phyloP scores from a whole-genome alignment of 768 basidiomycete genomes.

The Podaxis sp. region DNA sequence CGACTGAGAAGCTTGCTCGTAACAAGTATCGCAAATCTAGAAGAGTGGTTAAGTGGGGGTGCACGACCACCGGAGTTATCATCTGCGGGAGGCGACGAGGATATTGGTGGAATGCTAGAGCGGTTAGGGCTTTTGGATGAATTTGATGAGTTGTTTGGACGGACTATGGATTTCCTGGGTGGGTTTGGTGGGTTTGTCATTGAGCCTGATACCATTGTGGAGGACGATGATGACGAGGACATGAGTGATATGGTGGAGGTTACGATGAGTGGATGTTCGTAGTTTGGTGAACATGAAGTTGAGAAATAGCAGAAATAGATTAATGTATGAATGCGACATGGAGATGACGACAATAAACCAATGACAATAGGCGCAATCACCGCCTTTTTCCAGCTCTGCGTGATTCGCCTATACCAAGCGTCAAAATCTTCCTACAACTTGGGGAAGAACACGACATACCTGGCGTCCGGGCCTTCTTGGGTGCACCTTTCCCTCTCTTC shows the following conservation, averaged over 20 bases:
- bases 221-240: constrained; percentile 3
- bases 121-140: constrained; percentile 52
- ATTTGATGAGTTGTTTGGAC: constrained; percentile 60
- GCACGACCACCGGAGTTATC: constrained; percentile 1
- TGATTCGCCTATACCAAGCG: constrained; percentile 4
- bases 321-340: neutral
- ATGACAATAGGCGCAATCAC: neutral
- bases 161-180: constrained; percentile 58
- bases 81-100: constrained; percentile 23
- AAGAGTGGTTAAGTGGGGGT: constrained; percentile 58
- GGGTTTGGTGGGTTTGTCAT: constrained; percentile 30
- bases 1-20: constrained; percentile 66
- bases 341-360: neutral
- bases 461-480: constrained; percentile 71
- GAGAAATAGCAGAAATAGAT: neutral
- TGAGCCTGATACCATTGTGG: constrained; percentile 16
- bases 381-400: constrained; percentile 8
- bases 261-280: neutral
- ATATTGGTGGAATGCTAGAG: constrained; percentile 38
- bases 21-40: constrained; percentile 52
- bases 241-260: constrained; percentile 10
- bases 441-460: constrained; percentile 32
- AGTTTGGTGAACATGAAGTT: neutral
- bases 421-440: neutral
- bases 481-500: constrained; percentile 78